A percentile compares a stretch with the other conserved stretches of the same genome.
Conservation (phyloP, 345 rosid genomes). For the Salix dunnii region DNA sequence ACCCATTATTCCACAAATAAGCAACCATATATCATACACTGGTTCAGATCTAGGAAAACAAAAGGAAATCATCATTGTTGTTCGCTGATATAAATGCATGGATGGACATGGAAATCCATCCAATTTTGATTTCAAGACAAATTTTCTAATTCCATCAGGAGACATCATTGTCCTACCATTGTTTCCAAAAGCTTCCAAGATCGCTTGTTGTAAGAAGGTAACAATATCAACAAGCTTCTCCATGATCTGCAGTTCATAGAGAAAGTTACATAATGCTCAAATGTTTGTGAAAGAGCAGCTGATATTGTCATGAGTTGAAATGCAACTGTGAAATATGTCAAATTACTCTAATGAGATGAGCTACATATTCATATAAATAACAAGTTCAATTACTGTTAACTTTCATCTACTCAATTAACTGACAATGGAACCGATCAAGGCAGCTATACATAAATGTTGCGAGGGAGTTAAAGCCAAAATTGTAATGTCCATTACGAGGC, state of each 20-base stretch:
- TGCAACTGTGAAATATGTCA: not conserved
- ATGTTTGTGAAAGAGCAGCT: not conserved
- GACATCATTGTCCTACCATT: conserved; percentile 37
- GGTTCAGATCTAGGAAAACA: not conserved
- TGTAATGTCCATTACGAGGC: not conserved
- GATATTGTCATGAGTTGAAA: not conserved
- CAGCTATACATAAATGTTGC: not conserved
- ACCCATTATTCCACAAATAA: not conserved
- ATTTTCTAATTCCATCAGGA: not conserved
- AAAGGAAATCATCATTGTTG: not conserved
- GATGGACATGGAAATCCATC: not conserved
- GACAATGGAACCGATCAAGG: not conserved
- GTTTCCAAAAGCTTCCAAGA: conserved; percentile 67
- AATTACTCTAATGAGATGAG: not conserved
- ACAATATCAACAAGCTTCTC: conserved; percentile 70
- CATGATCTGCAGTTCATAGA: conserved; percentile 42
- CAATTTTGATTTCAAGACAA: not conserved
- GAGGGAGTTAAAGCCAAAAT: not conserved
- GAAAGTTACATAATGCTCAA: conserved; percentile 2
- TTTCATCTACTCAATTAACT: not conserved
- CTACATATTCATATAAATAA: not conserved
- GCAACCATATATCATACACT: not conserved
- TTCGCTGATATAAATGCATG: not conserved
- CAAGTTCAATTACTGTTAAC: not conserved
- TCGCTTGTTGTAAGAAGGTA: conserved; percentile 55